A percentile compares a stretch with the other conserved stretches of the same genome.
These are phyloP conservation scores for Coemansia nantahalensis DNA, from an alignment of 192 early-diverging fungal species.

Conservation along the genomic window DNA sequence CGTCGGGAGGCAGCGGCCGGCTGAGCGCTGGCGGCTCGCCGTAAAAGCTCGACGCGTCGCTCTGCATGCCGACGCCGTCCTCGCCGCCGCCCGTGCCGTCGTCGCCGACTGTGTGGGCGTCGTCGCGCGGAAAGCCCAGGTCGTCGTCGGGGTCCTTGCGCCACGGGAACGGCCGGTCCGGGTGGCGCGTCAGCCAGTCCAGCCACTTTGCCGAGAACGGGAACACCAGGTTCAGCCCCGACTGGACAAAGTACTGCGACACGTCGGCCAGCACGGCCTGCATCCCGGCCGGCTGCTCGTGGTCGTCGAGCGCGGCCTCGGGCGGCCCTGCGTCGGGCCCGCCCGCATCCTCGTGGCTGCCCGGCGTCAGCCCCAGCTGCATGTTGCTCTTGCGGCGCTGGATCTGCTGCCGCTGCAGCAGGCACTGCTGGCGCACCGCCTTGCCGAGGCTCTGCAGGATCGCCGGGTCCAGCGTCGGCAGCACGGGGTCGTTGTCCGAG, in stretches of 20 bases:
- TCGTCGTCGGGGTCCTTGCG: constrained; percentile 49
- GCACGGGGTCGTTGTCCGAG: constrained; percentile 35
- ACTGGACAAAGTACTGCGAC: constrained; percentile 50
- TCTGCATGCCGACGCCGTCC: constrained; percentile 14
- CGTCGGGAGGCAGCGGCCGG: constrained; percentile 41
- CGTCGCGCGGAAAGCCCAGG: constrained; percentile 4
- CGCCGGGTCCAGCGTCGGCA: constrained; percentile 32
- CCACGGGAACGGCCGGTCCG: constrained; percentile 48
- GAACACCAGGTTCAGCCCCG: constrained; percentile 41
- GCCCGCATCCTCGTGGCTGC: constrained; percentile 6
- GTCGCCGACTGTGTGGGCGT: constrained; percentile 6
- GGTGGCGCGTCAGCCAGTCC: constrained; percentile 45
- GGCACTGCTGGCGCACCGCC: constrained; percentile 46
- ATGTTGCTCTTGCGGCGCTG: constrained; percentile 54
- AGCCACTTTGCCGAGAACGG: constrained; percentile 53
- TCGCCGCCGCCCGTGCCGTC: constrained; percentile 9
- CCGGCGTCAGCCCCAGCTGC: constrained; percentile 36
- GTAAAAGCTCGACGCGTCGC: constrained; percentile 47
- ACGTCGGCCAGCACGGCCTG: constrained; percentile 42
- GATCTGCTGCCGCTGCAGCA: constrained; percentile 39
- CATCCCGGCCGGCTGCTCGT: constrained; percentile 34
- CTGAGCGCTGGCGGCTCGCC: constrained; percentile 38
- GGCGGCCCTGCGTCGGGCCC: not conserved
- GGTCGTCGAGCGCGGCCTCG: constrained; percentile 23
- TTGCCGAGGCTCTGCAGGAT: constrained; percentile 44